Conservation (phyloP, 78 protist species). For the Isochrysis galbana region DNA sequence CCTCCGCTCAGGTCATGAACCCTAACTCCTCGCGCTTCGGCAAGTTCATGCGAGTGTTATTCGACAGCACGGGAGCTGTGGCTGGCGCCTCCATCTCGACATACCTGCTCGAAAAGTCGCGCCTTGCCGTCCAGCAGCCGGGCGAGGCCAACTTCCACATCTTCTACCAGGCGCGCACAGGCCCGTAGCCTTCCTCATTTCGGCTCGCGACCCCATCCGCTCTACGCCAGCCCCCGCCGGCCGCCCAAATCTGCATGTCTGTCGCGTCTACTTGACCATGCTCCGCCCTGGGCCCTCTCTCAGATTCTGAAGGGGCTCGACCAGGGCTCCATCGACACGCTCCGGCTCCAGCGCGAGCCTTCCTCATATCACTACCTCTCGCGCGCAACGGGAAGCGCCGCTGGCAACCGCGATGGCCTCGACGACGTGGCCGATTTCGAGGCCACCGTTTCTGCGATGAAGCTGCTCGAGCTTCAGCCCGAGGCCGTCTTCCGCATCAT, state of each 20-base stretch:
- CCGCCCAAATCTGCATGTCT: no score
- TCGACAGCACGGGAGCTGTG: not conserved
- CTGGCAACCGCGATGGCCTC: not conserved
- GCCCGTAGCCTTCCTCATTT: no score
- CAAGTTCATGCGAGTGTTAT: constrained; percentile 23
- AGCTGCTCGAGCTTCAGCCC: not conserved
- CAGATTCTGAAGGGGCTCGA: not conserved
- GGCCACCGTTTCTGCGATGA: not conserved
- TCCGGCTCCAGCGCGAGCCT: not conserved
- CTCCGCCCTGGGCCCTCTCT: no score
- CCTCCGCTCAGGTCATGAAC: no score
- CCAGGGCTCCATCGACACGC: not conserved
- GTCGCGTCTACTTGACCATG: no score
- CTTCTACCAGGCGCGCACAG: constrained; percentile 20
- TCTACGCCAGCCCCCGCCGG: no score
- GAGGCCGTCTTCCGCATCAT: not conserved
- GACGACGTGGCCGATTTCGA: not conserved
- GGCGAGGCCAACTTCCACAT: constrained; percentile 13
- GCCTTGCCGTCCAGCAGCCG: constrained; percentile 35
- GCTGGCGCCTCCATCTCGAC: constrained; percentile 50
- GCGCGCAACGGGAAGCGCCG: not conserved
- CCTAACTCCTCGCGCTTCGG: constrained; percentile 51
- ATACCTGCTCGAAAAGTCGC: constrained; percentile 69
- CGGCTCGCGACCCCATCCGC: no score
- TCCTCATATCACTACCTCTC: not conserved